Evolutionary conservation across 1,284 basidiomycete genomes (phyloP).

Genomic region (Fistulina hepatica): DNA sequence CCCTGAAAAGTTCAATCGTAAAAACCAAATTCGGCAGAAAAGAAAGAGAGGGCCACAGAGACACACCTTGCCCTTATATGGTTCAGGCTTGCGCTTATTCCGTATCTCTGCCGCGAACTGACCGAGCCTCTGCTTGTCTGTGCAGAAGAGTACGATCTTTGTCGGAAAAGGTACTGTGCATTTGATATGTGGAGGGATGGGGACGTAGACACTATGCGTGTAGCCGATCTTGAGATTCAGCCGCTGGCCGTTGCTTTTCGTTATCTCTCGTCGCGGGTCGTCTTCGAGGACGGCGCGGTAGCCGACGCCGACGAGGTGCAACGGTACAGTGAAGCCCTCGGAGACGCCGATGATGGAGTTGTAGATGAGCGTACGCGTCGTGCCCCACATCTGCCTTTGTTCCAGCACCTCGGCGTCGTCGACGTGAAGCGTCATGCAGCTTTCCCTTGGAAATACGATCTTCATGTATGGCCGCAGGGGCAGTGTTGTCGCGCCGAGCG

Average conservation of each 20-base stretch:
- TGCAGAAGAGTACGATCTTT: constrained; percentile 58
- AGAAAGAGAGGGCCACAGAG: constrained; percentile 3
- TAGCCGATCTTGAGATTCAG: constrained; percentile 88
- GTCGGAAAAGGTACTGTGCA: constrained; percentile 62
- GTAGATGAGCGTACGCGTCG: constrained; percentile 78
- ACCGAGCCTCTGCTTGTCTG: constrained; percentile 72
- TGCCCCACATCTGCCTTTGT: constrained; percentile 88
- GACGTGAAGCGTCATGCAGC: constrained; percentile 23
- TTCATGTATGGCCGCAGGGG: constrained; percentile 61
- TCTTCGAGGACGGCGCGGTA: constrained; percentile 84
- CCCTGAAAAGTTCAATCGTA: constrained; percentile 39
- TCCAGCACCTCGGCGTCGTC: constrained; percentile 39
- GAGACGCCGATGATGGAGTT: constrained; percentile 91
- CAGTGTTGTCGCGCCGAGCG: constrained; percentile 63
- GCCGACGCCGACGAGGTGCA: constrained; percentile 92
- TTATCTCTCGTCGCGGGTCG: constrained; percentile 57
- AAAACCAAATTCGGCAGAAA: constrained; percentile 6
- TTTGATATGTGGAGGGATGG: constrained; percentile 73
- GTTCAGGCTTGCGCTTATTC: constrained; percentile 83
- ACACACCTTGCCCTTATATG: constrained; percentile 92
- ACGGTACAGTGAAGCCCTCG: constrained; percentile 71
- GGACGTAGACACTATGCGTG: constrained; percentile 78
- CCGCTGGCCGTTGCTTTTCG: constrained; percentile 49
- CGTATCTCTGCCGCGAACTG: constrained; percentile 84
- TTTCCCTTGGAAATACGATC: constrained; percentile 23